These are phyloP conservation scores for Lippia alba DNA, from an alignment of 305 asterid genomes.

Conservation along the genomic window DNA sequence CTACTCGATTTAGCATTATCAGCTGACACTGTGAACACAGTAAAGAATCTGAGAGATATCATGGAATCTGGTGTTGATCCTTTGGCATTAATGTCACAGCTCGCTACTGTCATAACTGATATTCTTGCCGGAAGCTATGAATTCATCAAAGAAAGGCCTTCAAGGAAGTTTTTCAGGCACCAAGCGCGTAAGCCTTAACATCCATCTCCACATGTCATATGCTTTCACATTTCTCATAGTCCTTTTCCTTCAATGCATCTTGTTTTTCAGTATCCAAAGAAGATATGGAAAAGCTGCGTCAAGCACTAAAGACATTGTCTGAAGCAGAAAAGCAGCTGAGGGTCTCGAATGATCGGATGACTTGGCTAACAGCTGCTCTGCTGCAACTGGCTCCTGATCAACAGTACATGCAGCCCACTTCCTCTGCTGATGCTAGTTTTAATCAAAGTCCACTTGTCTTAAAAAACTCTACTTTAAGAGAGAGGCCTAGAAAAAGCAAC, in stretches of 20 bases:
- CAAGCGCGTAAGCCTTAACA: constrained; percentile 61
- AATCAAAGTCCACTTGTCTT: constrained; percentile 66
- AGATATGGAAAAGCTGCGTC: constrained; percentile 94
- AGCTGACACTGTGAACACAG: constrained; percentile 96
- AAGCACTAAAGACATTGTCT: constrained; percentile 88
- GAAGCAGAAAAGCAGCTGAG: constrained; percentile 99
- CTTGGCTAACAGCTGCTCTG: constrained; percentile 99
- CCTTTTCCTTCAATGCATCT: background rate
- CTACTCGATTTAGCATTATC: constrained; percentile 96
- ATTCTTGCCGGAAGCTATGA: constrained; percentile 94
- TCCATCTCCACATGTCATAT: too few species aligned
- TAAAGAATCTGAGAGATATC: constrained; percentile 90
- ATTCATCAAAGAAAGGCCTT: constrained; percentile 65
- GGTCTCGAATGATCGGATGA: constrained; percentile 80
- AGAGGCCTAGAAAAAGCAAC: constrained; percentile 69
- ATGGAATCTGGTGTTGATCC: constrained; percentile 99
- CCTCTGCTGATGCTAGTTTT: constrained; percentile 76
- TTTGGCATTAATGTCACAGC: constrained; percentile 96
- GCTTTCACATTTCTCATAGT: too few species aligned
- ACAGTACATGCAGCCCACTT: constrained; percentile 72
- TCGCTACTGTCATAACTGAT: constrained; percentile 95
- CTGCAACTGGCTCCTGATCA: constrained; percentile 98
- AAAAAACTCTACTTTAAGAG: constrained; percentile 47
- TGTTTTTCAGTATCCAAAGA: constrained; percentile 76
- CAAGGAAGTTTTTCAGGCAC: constrained; percentile 82